Evolutionary conservation across 495 filamentous ascomycete genomes (phyloP), one percentile per base, ranked within the genome.

Genomic region (Cairneyella variabilis): DNA sequence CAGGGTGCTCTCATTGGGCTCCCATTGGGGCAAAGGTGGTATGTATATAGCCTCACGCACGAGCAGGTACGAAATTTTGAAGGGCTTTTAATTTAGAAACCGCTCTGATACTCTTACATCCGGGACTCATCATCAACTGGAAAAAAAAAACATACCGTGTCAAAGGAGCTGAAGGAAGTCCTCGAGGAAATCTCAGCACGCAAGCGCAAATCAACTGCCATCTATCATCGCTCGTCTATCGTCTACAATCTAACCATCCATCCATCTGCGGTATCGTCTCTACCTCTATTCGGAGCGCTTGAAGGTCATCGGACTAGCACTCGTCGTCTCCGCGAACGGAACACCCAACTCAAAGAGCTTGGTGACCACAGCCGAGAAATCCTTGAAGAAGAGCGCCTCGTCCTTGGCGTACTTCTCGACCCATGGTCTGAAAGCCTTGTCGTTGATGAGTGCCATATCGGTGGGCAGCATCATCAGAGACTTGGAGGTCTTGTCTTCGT

Each of bases 381-480:
- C 91, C 74, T 85, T 84, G 79, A 97, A 97, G 83, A 96, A 98
- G 30, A 75, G 76, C 53, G 89, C 85, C 64, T 88, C 87, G 75
- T 96, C 90, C 76, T 90, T 89, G 56, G 91, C 91, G 70, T 97
- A 97, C 65, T 84, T 83, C 72, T 95, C 83, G 39, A 93, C 90
- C 66, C 88, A 85, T 65, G 79, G 72, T 75, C 78, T 83, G 82
- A 97, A 96, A 45, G 71, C 75, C 78, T 92, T 89, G 73, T 98
- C 93, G 73, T 91, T 84, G 69, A 93, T 69, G 43, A 98, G 71
- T 28, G 83, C 89, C 72, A 95, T 83, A 66, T 98, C 93, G 51
- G 90, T 84, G 52, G 93, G 93, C 63, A 98, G 74, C 93, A 98
- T 98, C 93, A 98, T 98, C 60, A 98, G 73, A 42, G 78, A 79